A percentile compares a stretch with the other conserved stretches of the same genome.
Evolutionary conservation across 768 basidiomycete genomes (phyloP).

Genomic region (Russula vinacea): DNA sequence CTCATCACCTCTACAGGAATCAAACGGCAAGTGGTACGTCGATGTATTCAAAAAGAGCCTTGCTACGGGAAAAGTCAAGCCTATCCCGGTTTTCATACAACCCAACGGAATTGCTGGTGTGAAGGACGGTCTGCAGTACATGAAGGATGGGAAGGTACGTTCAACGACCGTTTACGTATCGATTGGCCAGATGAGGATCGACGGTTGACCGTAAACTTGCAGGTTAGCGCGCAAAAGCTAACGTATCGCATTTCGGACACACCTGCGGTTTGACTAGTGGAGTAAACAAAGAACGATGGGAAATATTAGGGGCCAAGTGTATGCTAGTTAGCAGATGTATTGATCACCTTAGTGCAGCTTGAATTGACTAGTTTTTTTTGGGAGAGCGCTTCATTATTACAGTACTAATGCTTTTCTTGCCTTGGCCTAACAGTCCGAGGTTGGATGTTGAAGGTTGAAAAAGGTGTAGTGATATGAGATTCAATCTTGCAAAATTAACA

Average conservation of each 20-base stretch:
- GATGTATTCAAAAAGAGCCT: constrained; percentile 31
- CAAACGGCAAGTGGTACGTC: constrained; percentile 32
- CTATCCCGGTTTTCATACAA: constrained; percentile 33
- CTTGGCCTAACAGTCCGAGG: too few relatives aligned
- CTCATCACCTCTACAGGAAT: constrained; percentile 4
- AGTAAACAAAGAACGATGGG: too few relatives aligned
- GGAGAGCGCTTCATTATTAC: too few relatives aligned
- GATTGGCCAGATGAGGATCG: background rate
- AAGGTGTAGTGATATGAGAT: background rate
- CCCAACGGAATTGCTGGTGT: constrained; percentile 33
- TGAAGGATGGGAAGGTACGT: constrained; percentile 34
- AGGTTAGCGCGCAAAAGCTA: constrained; percentile 36
- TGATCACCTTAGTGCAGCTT: too few relatives aligned
- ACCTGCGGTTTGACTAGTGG: constrained; percentile 1
- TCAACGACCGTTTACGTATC: background rate
- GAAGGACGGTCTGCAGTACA: constrained; percentile 33
- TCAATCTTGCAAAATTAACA: background rate
- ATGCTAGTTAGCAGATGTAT: too few relatives aligned
- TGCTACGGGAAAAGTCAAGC: constrained; percentile 30
- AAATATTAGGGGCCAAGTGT: too few relatives aligned
- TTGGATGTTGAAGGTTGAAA: too few relatives aligned
- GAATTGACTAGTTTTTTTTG: too few relatives aligned
- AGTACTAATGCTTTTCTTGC: too few relatives aligned
- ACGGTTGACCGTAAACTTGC: background rate
- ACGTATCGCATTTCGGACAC: constrained; percentile 32